phyloP scores from a whole-genome alignment of 2,329 filamentous ascomycete genomes.

The Pyrenochaeta sp. region DNA sequence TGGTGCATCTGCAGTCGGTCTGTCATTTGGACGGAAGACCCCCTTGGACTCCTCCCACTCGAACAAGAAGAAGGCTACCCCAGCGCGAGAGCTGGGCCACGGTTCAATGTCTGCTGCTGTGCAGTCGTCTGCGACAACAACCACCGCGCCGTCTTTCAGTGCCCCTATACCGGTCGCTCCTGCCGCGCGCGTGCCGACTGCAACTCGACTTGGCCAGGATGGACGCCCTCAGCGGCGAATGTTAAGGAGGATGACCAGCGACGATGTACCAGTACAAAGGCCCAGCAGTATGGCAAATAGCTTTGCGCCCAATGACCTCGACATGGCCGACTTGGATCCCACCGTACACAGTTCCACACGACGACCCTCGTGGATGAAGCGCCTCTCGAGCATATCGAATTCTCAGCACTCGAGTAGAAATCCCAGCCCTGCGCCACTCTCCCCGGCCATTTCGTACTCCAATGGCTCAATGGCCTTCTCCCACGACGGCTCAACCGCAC shows the following conservation, averaged over 20 bases:
- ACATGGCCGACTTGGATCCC: slow-evolving; percentile 36
- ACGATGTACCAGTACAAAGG: slow-evolving; percentile 30
- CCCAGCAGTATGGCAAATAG: slow-evolving; percentile 27
- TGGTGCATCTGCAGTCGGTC: slow-evolving; percentile 67
- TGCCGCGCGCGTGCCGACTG: slow-evolving; percentile 36
- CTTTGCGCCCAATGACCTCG: slow-evolving; percentile 31
- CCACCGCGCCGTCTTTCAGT: slow-evolving; percentile 31
- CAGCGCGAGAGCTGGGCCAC: slow-evolving; percentile 41
- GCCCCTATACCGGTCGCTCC: slow-evolving; percentile 32
- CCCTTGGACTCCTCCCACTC: slow-evolving; percentile 42
- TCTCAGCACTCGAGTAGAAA: slow-evolving; percentile 69
- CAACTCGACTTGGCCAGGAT: slow-evolving; percentile 40
- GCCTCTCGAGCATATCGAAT: slow-evolving; percentile 73
- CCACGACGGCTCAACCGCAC: slow-evolving; percentile 65
- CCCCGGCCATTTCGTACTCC: slow-evolving; percentile 71
- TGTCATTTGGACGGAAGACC: slow-evolving; percentile 64
- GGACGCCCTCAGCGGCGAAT: slow-evolving; percentile 39
- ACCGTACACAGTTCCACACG: slow-evolving; percentile 38
- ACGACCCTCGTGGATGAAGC: slow-evolving; percentile 74
- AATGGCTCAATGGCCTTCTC: slow-evolving; percentile 63
- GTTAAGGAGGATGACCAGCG: slow-evolving; percentile 45
- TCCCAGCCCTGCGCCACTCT: slow-evolving; percentile 72
- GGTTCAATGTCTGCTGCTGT: slow-evolving; percentile 39
- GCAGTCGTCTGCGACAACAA: slow-evolving; percentile 36
- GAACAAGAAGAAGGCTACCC: slow-evolving; percentile 51